A percentile compares a stretch with the other conserved stretches of the same genome.
Conservation (phyloP, 192 early-diverging fungal genomes). For the Backusella luteola region DNA sequence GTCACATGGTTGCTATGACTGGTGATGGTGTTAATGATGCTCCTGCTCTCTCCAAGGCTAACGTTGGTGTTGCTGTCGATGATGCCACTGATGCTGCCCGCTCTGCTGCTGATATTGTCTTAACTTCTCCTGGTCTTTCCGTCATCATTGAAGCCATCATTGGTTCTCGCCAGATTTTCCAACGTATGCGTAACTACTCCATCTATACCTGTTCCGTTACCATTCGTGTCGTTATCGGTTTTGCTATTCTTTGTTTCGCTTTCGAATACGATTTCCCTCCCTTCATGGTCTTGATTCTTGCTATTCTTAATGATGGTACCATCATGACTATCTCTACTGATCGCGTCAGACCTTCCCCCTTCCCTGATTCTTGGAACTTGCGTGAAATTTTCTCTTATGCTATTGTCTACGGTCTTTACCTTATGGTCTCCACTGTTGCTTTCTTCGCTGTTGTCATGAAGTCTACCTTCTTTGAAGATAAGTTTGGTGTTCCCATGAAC, state of each 20-base stretch:
- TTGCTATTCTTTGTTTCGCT: conserved; percentile 69
- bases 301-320: conserved; percentile 90
- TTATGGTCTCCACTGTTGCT: conserved; percentile 76
- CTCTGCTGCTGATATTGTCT: conserved; percentile 74
- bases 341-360: conserved; percentile 73
- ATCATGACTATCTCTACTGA: conserved; percentile 91
- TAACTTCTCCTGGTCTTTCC: conserved; percentile 72
- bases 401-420: conserved; percentile 80
- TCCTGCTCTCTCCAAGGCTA: conserved; percentile 67
- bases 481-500: conserved; percentile 17
- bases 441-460: conserved; percentile 64
- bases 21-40: conserved; percentile 75
- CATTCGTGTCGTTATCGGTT: conserved; percentile 71
- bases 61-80: conserved; percentile 73
- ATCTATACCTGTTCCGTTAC: conserved; percentile 91
- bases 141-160: conserved; percentile 91
- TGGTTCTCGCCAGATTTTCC: conserved; percentile 91
- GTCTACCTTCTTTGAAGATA: conserved; percentile 55
- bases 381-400: conserved; percentile 84
- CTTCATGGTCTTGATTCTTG: conserved; percentile 83
- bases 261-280: conserved; percentile 83
- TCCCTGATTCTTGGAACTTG: conserved; percentile 87
- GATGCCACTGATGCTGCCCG: conserved; percentile 74
- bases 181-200: conserved; percentile 90
- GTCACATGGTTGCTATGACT: conserved; percentile 71